phyloP scores from a whole-genome alignment of 768 basidiomycete species.

The Mycena rebaudengoi region DNA sequence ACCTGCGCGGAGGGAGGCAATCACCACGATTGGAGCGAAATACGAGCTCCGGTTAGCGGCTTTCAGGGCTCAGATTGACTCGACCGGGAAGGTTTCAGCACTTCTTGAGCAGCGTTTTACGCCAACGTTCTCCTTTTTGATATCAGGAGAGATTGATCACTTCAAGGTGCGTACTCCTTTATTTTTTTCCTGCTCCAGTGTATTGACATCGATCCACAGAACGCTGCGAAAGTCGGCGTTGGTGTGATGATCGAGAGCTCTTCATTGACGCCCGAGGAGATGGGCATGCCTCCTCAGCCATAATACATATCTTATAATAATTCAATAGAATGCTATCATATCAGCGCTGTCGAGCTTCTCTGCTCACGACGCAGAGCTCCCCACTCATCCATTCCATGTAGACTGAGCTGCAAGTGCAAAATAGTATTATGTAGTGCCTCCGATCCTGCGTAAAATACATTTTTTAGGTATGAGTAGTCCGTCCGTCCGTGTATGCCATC shows the following conservation, averaged over 20 bases:
- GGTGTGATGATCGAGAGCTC: constrained; percentile 98
- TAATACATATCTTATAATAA: constrained; percentile 41
- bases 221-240: constrained; percentile 92
- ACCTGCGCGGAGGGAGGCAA: constrained; percentile 84
- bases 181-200: constrained; percentile 1
- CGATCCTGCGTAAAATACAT: not conserved
- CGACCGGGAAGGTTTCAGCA: constrained; percentile 94
- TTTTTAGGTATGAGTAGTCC: not conserved
- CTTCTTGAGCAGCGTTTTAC: constrained; percentile 96
- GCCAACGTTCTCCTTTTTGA: constrained; percentile 92
- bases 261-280: constrained; percentile 83
- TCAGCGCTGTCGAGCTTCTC: constrained; percentile 25
- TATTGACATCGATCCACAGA: constrained; percentile 54
- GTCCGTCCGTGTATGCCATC: not conserved
- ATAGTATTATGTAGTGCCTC: constrained; percentile 1
- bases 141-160: constrained; percentile 98
- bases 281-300: constrained; percentile 69
- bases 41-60: constrained; percentile 95
- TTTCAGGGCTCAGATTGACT: constrained; percentile 95
- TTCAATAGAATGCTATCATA: constrained; percentile 25
- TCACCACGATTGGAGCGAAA: constrained; percentile 94
- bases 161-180: constrained; percentile 72
- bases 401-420: too few species aligned
- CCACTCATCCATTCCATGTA: too few species aligned
- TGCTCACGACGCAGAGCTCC: constrained; percentile 14